Evolutionary conservation across 306 rosid genomes (phyloP), one percentile per base, ranked within the genome.

Genomic region (Coriaria nepalensis): DNA sequence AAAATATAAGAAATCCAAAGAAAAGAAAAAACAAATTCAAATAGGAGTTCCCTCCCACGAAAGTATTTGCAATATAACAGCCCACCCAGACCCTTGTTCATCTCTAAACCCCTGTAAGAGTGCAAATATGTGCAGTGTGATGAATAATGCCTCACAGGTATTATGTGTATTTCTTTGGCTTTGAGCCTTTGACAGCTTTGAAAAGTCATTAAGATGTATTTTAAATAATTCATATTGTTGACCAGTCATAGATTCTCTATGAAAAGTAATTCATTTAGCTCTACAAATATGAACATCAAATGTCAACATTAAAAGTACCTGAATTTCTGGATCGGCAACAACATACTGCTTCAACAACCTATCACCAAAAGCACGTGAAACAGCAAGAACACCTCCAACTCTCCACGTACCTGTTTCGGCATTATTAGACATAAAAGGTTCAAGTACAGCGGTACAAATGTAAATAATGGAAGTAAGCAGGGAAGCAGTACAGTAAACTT

Each of bases 331-430:
- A 71, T 87, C 96, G 67, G 88, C 94, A 68, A 87, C 96, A 70
- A 87, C 96, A 68, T 83, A 87, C 51, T 83, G 96, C 79, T 87
- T 87, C 72, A 87, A 75, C 10, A 83, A 80, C 76, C 88, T 83
- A 79, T 83, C 96, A 53, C 96, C 94, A 66, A 87, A 87, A 44
- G 94, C 96, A 60, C 94, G 96, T 51, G 94, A 87, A 76, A 83
- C 94, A 60, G 94, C 96, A 54, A 87, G 96, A 70, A 87, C 96
- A 52, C 96, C 96, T 72, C 96, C 94, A 65, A 87, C 96, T 74
- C 96, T 87, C 96, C 96, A 87, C 58, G 96, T 87, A 73, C 96
- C 96, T 87, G 70, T 43, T 47, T 32, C 10, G 32, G 47, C 15
- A 51, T 57, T 6, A 10, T 38, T 35, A 8, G 40, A 39, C 4